These are phyloP conservation scores for Leccinum boreale DNA, from an alignment of 768 basidiomycete species.

Conservation along the genomic window DNA sequence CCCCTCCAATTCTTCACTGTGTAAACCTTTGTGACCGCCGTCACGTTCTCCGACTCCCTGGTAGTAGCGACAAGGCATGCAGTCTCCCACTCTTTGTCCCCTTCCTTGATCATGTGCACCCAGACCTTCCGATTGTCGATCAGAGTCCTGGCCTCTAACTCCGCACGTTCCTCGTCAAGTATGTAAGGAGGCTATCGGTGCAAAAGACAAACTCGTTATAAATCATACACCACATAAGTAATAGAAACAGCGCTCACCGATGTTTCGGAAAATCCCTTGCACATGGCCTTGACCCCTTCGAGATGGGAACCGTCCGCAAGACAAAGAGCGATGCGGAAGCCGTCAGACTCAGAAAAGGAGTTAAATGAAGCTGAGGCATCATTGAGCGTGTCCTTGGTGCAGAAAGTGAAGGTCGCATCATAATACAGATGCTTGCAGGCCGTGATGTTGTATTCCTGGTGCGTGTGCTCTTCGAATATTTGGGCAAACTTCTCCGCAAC, in stretches of 20 bases:
- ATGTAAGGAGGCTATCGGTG: conserved; percentile 52
- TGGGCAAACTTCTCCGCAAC: conserved; percentile 46
- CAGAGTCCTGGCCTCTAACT: conserved; percentile 48
- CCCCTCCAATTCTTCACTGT: conserved; percentile 53
- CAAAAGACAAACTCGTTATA: not conserved
- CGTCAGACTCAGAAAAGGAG: conserved; percentile 6
- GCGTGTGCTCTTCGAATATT: conserved; percentile 40
- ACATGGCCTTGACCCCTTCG: conserved; percentile 42
- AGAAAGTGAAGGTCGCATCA: conserved; percentile 53
- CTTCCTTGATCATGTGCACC: conserved; percentile 50
- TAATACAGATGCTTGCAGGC: conserved; percentile 50
- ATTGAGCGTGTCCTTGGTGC: conserved; percentile 44
- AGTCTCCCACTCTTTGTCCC: conserved; percentile 33
- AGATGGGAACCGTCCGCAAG: conserved; percentile 33
- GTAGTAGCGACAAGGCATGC: conserved; percentile 71
- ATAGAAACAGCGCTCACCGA: conserved; percentile 43
- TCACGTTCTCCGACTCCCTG: conserved; percentile 52
- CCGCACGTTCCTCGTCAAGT: conserved; percentile 40
- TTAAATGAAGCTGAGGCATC: conserved; percentile 1
- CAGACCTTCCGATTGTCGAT: conserved; percentile 50
- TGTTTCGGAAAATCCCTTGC: conserved; percentile 52
- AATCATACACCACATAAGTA: not conserved
- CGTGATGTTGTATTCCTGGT: conserved; percentile 19
- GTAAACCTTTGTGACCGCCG: conserved; percentile 71
- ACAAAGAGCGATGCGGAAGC: conserved; percentile 28